phyloP scores from a whole-genome alignment of 768 basidiomycete species.

The Lactarius tabidus region DNA sequence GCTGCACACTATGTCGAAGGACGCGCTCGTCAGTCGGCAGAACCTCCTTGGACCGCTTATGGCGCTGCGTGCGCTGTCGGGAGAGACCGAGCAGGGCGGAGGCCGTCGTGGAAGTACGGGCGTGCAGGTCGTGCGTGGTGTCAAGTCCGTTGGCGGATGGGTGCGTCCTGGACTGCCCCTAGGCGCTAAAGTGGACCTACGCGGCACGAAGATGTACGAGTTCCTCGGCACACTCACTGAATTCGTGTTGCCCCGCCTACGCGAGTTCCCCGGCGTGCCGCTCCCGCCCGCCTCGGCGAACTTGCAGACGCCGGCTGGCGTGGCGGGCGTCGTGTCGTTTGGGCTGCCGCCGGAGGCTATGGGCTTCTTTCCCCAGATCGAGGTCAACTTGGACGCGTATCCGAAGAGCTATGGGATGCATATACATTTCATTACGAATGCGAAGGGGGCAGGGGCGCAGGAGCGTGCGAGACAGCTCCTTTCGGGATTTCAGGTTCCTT shows the following conservation, averaged over 20 bases:
- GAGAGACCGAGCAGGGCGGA: constrained; percentile 71
- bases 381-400: constrained; percentile 89
- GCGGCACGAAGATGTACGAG: constrained; percentile 91
- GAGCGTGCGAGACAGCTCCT: constrained; percentile 81
- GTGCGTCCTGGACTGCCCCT: constrained; percentile 76
- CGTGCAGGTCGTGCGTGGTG: constrained; percentile 68
- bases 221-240: constrained; percentile 86
- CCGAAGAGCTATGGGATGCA: constrained; percentile 87
- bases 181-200: constrained; percentile 87
- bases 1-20: constrained; percentile 83
- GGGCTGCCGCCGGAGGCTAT: constrained; percentile 83
- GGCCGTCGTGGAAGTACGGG: constrained; percentile 68
- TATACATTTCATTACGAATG: constrained; percentile 89
- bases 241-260: constrained; percentile 90
- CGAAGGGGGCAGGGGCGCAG: constrained; percentile 84
- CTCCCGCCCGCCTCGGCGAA: constrained; percentile 74
- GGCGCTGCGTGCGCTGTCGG: constrained; percentile 82
- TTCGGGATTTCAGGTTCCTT: constrained; percentile 91
- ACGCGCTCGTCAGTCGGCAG: constrained; percentile 64
- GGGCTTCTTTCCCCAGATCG: constrained; percentile 92
- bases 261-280: constrained; percentile 82
- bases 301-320: constrained; percentile 66
- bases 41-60: constrained; percentile 82
- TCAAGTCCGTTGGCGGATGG: constrained; percentile 76
- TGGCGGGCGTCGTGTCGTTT: constrained; percentile 85